These are phyloP conservation scores for Phytophthora crassamura DNA, from an alignment of 352 stramenopile genomes.

Conservation along the genomic window DNA sequence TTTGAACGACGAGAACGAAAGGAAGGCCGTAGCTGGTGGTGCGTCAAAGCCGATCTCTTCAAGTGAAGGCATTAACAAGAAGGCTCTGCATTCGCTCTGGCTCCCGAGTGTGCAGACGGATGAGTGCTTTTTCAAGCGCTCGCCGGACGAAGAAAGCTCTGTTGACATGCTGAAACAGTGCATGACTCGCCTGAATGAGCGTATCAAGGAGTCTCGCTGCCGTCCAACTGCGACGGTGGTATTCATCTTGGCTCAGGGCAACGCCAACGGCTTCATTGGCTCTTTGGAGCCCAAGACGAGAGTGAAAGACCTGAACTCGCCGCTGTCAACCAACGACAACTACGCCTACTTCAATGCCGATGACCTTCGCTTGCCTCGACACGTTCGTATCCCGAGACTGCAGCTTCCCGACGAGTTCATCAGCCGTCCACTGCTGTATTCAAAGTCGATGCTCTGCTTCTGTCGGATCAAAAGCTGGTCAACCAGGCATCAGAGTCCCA, in stretches of 20 bases:
- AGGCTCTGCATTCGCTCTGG: conserved; percentile 56
- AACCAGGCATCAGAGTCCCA: conserved; percentile 61
- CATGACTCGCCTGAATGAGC: conserved; percentile 38
- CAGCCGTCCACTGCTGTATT: conserved; percentile 58
- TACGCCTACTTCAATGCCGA: conserved; percentile 81
- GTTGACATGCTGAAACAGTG: conserved; percentile 37
- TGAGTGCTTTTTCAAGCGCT: conserved; percentile 39
- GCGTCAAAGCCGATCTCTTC: conserved; percentile 31
- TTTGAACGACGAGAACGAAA: conserved; percentile 35
- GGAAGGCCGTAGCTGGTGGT: neutral
- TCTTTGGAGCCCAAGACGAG: conserved; percentile 64
- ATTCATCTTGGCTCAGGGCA: conserved; percentile 68
- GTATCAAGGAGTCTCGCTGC: conserved; percentile 33
- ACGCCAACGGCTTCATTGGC: conserved; percentile 65
- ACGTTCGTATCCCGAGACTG: conserved; percentile 73
- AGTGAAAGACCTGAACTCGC: conserved; percentile 33
- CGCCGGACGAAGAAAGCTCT: conserved; percentile 19
- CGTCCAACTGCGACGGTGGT: conserved; percentile 78
- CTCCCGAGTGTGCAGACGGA: conserved; percentile 47
- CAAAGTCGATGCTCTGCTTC: conserved; percentile 77
- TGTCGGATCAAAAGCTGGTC: conserved; percentile 74
- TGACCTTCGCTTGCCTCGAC: conserved; percentile 65
- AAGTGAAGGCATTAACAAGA: conserved; percentile 36
- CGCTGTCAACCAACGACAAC: conserved; percentile 56
- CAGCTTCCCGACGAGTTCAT: conserved; percentile 80